Evolutionary conservation across 139 green algal species (phyloP), one percentile per base, ranked within the genome.

Genomic region (Bryopsis sp.): DNA sequence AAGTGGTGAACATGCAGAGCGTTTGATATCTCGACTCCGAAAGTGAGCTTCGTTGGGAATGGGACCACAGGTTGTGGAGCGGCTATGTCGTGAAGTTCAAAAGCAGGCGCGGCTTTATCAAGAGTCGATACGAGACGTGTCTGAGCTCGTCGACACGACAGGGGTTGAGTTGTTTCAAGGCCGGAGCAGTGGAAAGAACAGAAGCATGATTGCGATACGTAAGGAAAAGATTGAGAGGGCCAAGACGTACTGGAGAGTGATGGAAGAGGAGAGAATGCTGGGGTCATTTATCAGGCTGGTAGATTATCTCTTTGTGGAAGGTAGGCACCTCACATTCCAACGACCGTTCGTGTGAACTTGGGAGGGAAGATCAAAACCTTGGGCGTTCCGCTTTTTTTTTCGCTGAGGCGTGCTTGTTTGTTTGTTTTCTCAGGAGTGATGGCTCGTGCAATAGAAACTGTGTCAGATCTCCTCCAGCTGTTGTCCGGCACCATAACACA

Each of bases 151-250:
- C 26, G 87, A 93, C 78, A 35, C 77, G 7, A 91, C 84, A 2
- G 87, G 87, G n/a, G 82, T 93, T 28, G 83, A 92, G 68, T 73
- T 91, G 24, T 70, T 83, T 19, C 72, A 75, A 64, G 77, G 72
- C 1, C 48, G 62, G 29, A 69, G 48, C 35, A 43, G 39, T 31
- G 68, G 58, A 31, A 76, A 78, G 31, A 35, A 62, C 24, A 68
- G 67, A 15, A 70, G 64, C 65, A 83, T 86, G 80, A 71, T 74
- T 4, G 68, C 50, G 22, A 81, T 86, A 66, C 74, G 73, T 70
- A 60, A 80, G 35, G 85, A 91, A 72, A 90, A 94, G 77, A 76
- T 89, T n/a, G 80, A 90, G 63, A 79, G 85, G 5, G 80, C 81
- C n/a, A 67, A 73, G 36, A 89, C 82, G 46, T 91, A 85, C 64